phyloP scores from a whole-genome alignment of 257 asterid genomes.

The Thymus mandschuricus region DNA sequence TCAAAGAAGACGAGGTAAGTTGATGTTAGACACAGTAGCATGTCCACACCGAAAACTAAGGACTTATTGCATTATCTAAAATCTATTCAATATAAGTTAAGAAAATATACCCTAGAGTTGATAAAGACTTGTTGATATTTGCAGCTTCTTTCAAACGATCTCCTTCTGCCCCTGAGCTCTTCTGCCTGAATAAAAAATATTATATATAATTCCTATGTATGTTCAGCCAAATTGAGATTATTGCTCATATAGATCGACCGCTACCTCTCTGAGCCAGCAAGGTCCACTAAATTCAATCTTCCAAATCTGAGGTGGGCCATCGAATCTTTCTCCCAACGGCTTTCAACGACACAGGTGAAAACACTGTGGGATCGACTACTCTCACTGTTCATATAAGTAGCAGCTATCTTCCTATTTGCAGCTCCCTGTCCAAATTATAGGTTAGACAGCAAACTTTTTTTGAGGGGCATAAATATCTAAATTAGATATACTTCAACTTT shows the following conservation, averaged over 20 bases:
- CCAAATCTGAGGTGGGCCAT: slow-evolving; percentile 81
- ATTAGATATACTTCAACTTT: slow-evolving; percentile 29
- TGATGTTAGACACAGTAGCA: slow-evolving; percentile 11
- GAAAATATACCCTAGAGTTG: slow-evolving; percentile 80
- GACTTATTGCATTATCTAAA: background rate
- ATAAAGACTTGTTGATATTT: slow-evolving; percentile 79
- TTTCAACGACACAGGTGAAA: slow-evolving; percentile 82
- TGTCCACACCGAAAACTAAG: background rate
- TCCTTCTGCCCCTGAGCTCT: slow-evolving; percentile 90
- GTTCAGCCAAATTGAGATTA: slow-evolving; percentile 24
- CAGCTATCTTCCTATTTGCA: slow-evolving; percentile 82
- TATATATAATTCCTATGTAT: slow-evolving; percentile 24
- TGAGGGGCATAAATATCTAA: background rate
- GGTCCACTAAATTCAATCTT: slow-evolving; percentile 81
- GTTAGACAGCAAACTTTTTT: slow-evolving; percentile 32
- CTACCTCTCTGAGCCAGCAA: slow-evolving; percentile 95
- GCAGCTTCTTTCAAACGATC: slow-evolving; percentile 92
- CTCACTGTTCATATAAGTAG: slow-evolving; percentile 85
- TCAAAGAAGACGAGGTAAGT: background rate
- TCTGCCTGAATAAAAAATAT: slow-evolving; percentile 58
- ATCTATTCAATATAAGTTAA: slow-evolving; percentile 2
- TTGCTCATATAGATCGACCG: slow-evolving; percentile 12
- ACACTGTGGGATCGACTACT: slow-evolving; percentile 95
- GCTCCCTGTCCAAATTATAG: slow-evolving; percentile 62
- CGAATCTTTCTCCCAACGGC: slow-evolving; percentile 84